Base-by-base conservation (phyloP, 148 eudicot species). In the Spergularia marina region DNA sequence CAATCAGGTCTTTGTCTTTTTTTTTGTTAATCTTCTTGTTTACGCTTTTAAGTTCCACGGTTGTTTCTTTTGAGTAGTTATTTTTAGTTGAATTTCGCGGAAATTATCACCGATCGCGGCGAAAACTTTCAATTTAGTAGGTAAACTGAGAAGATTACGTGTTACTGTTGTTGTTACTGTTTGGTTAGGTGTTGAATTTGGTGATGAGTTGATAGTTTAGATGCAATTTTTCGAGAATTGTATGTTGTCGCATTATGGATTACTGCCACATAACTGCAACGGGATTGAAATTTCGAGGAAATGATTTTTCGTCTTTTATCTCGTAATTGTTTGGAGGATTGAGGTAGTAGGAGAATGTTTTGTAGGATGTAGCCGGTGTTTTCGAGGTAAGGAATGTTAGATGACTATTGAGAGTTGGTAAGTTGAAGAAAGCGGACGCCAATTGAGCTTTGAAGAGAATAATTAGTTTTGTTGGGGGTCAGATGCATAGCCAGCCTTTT, bases 1-100 rank as follows among this genome's bases (percentile, higher is more conserved):
- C 71, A 94, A 90, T 87, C 91, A 92, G 95, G 98, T 94, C 17
- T 18, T 7, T 7, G 12, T 16, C 14, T 7, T 25, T 5, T 1
- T 41, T 57, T 41, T 49, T 21, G 21, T 23, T 9, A 4, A 3
- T 25, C 15, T 13, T 64, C 1, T 4, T 65, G 34, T 21, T 12
- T 0, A 54, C 36, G 36, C 36, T 30, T 30, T 30, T 67, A 59
- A 20, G 39, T 58, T 53, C 10, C 47, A 23, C 20, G 13, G 11
- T 21, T 56, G 34, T 40, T 73, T 14, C 4, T 11, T 11, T 72
- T 40, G 10, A 36, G 66, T 36, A 10, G 44, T 68, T 23, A 68
- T 51, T 68, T 10, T 21, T 64, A 4, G 52, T 44, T 44, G 10
- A 44, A 4, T 44, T 44, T 44, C 9, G 49, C 49, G 49, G 10